Evolutionary conservation across 2,329 filamentous ascomycete genomes (phyloP), one percentile per base, ranked within the genome.

Genomic region (Aspergillus sp.): DNA sequence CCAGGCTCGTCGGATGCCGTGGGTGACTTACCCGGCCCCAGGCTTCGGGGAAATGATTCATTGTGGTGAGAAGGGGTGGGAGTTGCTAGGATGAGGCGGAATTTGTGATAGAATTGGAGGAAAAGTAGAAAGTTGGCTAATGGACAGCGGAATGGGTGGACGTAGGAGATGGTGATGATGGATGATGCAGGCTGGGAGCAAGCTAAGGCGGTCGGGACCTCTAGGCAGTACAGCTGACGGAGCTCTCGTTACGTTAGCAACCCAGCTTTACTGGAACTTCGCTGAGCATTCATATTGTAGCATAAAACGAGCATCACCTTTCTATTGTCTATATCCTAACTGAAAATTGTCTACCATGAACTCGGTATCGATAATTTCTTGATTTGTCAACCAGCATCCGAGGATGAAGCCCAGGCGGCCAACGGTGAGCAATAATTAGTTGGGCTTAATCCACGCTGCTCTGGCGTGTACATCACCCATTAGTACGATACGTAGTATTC

Each of bases 31-130:
- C 83, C 72, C 83, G 79, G 69, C 83, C 83, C 83, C 83, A 86
- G 60, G 79, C 81, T 76, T 84, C 79, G 53, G 83, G 83, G 63
- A 82, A 79, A 69, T 86, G 83, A 70, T 86, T 85, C 83, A 86
- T 86, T 59, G 50, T 76, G 70, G 49, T 8, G 19, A 13, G n/a
- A 42, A 42, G 40, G 14, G 38, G 16, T 16, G 17, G 38, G 17
- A 10, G 16, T 3, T 16, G 4, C 11, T 3, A 36, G 11, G 33
- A 10, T 16, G 33, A 14, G 33, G n/a, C 33, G 33, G n/a, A 24
- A 3, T 24, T 24, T 24, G 22, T 4, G 22, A n/a, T 7, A 24
- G 33, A 4, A 4, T n/a, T 7, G 11, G 35, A 38, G 16, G 35
- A 38, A 38, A 38, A 38, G 16, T 38, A 11, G 9, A 9, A 30